Conservation (phyloP, 805 yeast species). For the Myxozyma vanderwaltii region DNA sequence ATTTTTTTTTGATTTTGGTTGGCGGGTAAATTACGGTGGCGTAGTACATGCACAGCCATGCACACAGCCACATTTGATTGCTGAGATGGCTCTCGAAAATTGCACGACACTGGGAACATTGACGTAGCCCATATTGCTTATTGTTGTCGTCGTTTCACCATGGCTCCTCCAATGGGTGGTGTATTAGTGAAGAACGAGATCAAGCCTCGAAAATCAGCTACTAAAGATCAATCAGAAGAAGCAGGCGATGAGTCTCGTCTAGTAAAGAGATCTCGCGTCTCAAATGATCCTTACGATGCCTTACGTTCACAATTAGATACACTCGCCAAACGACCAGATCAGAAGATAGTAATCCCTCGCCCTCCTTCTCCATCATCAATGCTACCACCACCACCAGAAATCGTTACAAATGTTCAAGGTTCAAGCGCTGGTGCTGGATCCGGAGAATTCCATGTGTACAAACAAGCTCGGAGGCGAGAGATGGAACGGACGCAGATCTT, state of each 20-base stretch:
- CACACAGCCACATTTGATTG: background rate
- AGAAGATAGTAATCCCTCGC: conserved; percentile 19
- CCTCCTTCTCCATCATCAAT: conserved; percentile 20
- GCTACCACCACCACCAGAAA: conserved; percentile 38
- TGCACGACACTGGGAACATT: too few relatives aligned
- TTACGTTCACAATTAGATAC: conserved; percentile 18
- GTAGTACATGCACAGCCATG: background rate
- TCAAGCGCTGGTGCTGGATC: conserved; percentile 45
- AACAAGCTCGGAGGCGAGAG: conserved; percentile 41
- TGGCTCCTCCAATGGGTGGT: conserved; percentile 18
- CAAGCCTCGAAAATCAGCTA: background rate
- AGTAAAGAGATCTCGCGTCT: conserved; percentile 4
- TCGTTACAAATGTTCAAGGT: conserved; percentile 40
- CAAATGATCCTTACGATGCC: conserved; percentile 18
- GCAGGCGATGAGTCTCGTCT: background rate
- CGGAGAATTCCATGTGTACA: conserved; percentile 45
- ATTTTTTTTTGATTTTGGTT: too few relatives aligned
- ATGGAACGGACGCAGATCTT: conserved; percentile 37
- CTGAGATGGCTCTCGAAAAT: background rate
- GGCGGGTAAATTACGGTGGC: background rate
- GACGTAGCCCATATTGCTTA: too few relatives aligned
- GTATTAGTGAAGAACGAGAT: conserved; percentile 20
- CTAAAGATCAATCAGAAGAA: background rate
- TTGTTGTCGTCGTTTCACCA: background rate
- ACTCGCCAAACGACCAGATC: conserved; percentile 20